A percentile compares a stretch with the other conserved stretches of the same genome.
These are phyloP conservation scores for Lactarius vividus DNA, from an alignment of 768 basidiomycete species.

Conservation along the genomic window DNA sequence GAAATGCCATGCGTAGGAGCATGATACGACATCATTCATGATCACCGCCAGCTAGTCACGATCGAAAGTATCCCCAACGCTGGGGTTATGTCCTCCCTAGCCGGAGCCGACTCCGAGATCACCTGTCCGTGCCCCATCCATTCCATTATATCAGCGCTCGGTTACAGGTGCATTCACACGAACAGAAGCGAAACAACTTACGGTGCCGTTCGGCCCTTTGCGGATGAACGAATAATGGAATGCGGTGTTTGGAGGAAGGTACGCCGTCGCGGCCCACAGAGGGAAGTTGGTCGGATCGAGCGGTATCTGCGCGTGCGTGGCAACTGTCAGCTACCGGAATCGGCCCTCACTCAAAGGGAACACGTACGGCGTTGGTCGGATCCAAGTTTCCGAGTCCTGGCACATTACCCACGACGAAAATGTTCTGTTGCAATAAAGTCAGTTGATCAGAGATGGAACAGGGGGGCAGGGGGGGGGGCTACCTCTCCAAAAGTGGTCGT, in stretches of 20 bases:
- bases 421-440: slow-evolving; percentile 41
- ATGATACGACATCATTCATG: neutral
- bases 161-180: slow-evolving; percentile 30
- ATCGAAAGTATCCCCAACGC: slow-evolving; percentile 35
- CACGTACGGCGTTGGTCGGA: slow-evolving; percentile 44
- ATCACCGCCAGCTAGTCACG: slow-evolving; percentile 45
- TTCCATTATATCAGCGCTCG: neutral
- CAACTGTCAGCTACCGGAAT: neutral
- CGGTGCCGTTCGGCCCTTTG: slow-evolving; percentile 49
- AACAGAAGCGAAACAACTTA: slow-evolving; percentile 32
- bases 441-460: neutral
- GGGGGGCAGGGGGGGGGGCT: slow-evolving; percentile 15
- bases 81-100: slow-evolving; percentile 46
- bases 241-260: slow-evolving; percentile 46
- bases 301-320: slow-evolving; percentile 39
- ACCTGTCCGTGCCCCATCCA: slow-evolving; percentile 30
- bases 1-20: neutral
- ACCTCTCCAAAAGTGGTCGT: slow-evolving; percentile 60
- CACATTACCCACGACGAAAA: slow-evolving; percentile 57
- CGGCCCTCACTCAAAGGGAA: neutral
- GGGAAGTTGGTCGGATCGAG: slow-evolving; percentile 53
- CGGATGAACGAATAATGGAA: slow-evolving; percentile 64
- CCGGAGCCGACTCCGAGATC: slow-evolving; percentile 61
- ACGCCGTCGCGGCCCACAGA: slow-evolving; percentile 49
- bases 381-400: slow-evolving; percentile 53